A percentile compares a stretch with the other conserved stretches of the same genome.
Conservation (phyloP, 805 yeast species). For the Teunomyces kruisii region DNA sequence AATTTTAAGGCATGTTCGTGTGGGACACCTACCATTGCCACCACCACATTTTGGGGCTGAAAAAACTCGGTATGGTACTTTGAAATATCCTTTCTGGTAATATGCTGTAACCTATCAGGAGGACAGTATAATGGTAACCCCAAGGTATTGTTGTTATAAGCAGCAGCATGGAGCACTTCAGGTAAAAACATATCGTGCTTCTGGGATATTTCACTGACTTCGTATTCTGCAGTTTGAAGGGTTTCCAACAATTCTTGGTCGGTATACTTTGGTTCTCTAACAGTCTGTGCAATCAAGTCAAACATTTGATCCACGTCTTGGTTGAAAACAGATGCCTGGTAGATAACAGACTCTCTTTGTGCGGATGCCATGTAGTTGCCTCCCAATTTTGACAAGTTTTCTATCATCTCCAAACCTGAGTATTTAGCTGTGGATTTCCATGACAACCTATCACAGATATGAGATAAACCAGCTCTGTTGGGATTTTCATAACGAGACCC, state of each 20-base stretch:
- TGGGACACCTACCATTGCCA: constrained; percentile 84
- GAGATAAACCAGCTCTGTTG: constrained; percentile 68
- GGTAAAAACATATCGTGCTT: constrained; percentile 87
- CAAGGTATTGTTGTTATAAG: constrained; percentile 67
- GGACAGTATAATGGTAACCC: constrained; percentile 90
- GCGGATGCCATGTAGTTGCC: constrained; percentile 94
- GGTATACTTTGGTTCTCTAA: constrained; percentile 65
- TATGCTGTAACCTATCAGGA: constrained; percentile 56
- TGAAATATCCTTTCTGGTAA: constrained; percentile 52
- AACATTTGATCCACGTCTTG: constrained; percentile 80
- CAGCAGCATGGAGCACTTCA: constrained; percentile 84
- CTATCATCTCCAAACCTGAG: constrained; percentile 69
- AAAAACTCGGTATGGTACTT: constrained; percentile 66
- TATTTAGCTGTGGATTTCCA: constrained; percentile 66
- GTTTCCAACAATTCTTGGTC: constrained; percentile 75
- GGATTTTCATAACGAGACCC: constrained; percentile 82
- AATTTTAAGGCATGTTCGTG: constrained; percentile 66
- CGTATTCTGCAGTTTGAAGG: constrained; percentile 71
- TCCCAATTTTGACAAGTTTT: constrained; percentile 74
- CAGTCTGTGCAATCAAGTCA: constrained; percentile 72
- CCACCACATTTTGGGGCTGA: constrained; percentile 78
- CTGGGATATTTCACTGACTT: constrained; percentile 75
- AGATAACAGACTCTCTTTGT: constrained; percentile 86
- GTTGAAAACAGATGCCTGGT: constrained; percentile 93
- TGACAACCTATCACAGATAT: constrained; percentile 81